Evolutionary conservation across 495 filamentous ascomycete genomes (phyloP), one percentile per base, ranked within the genome.

Genomic region (Echria macrotheca): DNA sequence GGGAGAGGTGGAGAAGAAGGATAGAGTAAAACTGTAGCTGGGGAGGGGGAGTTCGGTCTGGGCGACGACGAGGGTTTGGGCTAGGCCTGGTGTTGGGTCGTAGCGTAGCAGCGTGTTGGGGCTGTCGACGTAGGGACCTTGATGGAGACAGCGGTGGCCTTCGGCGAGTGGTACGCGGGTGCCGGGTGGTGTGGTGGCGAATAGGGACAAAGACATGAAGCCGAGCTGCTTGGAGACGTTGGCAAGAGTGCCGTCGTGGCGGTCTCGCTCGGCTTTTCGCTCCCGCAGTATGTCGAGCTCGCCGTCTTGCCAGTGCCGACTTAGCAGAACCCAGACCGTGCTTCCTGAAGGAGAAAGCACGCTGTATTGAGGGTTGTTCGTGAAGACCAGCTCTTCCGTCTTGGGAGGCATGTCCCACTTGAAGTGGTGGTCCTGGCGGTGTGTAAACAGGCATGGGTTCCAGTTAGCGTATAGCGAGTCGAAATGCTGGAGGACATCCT

Each of bases 391-490:
- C 31, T 77, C 62, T 37, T 75, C 75, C 21, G 69, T 77, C 10
- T 73, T 68, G n/a, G 65, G 71, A 0, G 82, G 75, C 14, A 94
- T 71, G 29, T 86, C 78, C 93, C 93, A 99, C 2, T 75, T 69
- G 64, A 97, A 95, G 65, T 99, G 93, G 45, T 89, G 76, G 57
- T 97, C 90, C 61, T 95, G 81, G 22, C 87, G 82, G 54, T 84
- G 68, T 10, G 68, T 69, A 66, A 99, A 99, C 6, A 96, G 70
- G 2, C 75, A 78, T 5, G 94, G 91, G 56, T 95, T 96, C 94
- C 94, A 99, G 65, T 96, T 99, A 36, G 97, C 71, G 65, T 97
- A 99, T 23, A 97, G 75, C 19, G 91, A 94, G 52, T 96, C 87
- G 54, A 96, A 99, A 57, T 93, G 80, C 56, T 93, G 90, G 24